phyloP scores from a whole-genome alignment of 2,329 filamentous ascomycete species.

The Emericellopsis atlantica region DNA sequence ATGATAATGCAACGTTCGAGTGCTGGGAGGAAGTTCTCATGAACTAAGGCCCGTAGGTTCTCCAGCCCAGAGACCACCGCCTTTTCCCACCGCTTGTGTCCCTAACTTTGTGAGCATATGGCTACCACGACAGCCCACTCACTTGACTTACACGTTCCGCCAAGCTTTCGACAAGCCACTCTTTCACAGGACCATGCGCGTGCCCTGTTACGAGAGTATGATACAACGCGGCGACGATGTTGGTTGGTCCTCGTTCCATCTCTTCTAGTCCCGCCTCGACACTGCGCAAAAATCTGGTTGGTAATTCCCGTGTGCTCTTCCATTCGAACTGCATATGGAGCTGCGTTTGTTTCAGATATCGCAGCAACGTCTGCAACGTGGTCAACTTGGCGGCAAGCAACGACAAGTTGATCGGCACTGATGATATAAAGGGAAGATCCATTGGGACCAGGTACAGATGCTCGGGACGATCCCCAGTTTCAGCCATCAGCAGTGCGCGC shows the following conservation, averaged over 20 bases:
- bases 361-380: conserved; percentile 71
- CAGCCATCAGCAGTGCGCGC: conserved; percentile 53
- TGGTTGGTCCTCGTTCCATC: conserved; percentile 37
- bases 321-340: conserved; percentile 71
- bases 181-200: conserved; percentile 60
- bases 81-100: conserved; percentile 92
- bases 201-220: conserved; percentile 78
- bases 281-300: conserved; percentile 62
- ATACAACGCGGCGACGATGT: conserved; percentile 65
- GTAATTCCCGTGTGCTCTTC: conserved; percentile 70
- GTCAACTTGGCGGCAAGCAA: conserved; percentile 79
- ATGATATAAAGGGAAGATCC: conserved; percentile 72
- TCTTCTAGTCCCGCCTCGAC: conserved; percentile 64
- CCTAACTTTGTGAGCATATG: conserved; percentile 30
- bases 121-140: conserved; percentile 2
- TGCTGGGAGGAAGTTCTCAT: conserved; percentile 81
- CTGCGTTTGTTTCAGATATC: conserved; percentile 74
- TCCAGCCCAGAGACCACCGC: conserved; percentile 67
- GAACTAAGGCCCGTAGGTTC: conserved; percentile 62
- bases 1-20: conserved; percentile 74
- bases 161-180: conserved; percentile 81
- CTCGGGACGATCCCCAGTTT: conserved; percentile 16
- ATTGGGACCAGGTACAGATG: conserved; percentile 53
- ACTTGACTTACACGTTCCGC: conserved; percentile 52
- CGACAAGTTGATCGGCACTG: conserved; percentile 68